Percentiles rank a stretch among this genome's conserved stretches.
Evolutionary conservation across 108 stramenopile genomes (phyloP).

Genomic region (Skeletonema menzelii): DNA sequence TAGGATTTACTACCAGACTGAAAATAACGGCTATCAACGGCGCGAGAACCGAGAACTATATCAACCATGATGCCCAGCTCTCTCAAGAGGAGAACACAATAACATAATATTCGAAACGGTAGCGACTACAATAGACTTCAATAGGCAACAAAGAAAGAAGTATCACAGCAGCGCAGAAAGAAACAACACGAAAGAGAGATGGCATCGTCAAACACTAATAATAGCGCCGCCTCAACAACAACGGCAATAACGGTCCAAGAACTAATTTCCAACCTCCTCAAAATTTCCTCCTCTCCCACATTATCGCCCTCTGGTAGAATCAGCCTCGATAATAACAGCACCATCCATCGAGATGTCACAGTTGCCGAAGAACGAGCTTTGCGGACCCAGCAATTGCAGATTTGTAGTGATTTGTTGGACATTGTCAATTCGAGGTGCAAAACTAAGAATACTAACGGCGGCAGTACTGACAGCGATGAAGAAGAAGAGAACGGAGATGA

Average conservation of each 20-base stretch:
- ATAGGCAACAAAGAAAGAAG: too few species aligned
- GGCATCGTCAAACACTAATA: background rate
- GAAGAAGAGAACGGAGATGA: background rate
- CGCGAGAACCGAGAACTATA: too few species aligned
- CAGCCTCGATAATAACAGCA: background rate
- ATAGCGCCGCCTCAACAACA: background rate
- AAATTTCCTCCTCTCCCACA: background rate
- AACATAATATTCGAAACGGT: too few species aligned
- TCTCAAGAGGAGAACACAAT: too few species aligned
- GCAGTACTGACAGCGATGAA: background rate
- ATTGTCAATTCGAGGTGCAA: background rate
- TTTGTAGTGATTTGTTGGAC: conserved; percentile 26
- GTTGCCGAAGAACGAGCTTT: conserved; percentile 7
- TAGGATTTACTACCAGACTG: too few species aligned
- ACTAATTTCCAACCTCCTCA: background rate
- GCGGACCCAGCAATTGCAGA: conserved; percentile 6
- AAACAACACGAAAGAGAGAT: background rate
- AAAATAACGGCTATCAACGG: too few species aligned
- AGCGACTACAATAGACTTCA: too few species aligned
- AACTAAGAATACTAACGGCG: background rate
- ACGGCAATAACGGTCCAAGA: too few species aligned
- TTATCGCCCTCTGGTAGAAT: background rate
- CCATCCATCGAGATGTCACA: background rate
- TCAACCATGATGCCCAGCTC: too few species aligned
- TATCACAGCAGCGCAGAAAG: too few species aligned